Conservation (phyloP, 805 yeast genomes). For the Cyberlindnera nakhonratchasimensis region DNA sequence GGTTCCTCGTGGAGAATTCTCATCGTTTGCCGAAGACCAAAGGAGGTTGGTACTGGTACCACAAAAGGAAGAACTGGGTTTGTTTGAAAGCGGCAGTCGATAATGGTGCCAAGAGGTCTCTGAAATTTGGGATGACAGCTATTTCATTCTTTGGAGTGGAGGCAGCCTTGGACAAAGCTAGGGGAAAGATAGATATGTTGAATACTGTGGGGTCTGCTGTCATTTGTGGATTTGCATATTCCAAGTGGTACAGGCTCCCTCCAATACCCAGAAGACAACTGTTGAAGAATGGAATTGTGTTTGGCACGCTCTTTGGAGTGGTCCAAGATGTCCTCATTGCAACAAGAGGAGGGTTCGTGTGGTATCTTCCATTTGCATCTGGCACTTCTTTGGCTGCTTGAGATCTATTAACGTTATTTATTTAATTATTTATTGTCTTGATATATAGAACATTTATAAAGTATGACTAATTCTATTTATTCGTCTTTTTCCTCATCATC, state of each 20-base stretch:
- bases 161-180: constrained; percentile 50
- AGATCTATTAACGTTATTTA: constrained; percentile 7
- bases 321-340: constrained; percentile 62
- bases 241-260: constrained; percentile 39
- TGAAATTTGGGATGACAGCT: constrained; percentile 42
- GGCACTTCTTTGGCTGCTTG: not conserved
- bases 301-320: constrained; percentile 62
- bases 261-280: constrained; percentile 40
- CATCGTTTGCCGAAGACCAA: constrained; percentile 74
- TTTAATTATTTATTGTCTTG: constrained; percentile 6
- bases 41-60: constrained; percentile 88
- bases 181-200: constrained; percentile 55
- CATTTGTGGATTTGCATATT: constrained; percentile 49
- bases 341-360: constrained; percentile 56
- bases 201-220: constrained; percentile 61
- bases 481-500: constrained; percentile 33
- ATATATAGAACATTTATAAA: too few species aligned
- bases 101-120: constrained; percentile 42
- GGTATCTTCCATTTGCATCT: constrained; percentile 42
- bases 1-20: constrained; percentile 74
- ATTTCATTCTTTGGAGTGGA: constrained; percentile 57
- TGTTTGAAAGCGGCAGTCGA: constrained; percentile 55
- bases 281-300: constrained; percentile 47
- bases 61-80: constrained; percentile 76
- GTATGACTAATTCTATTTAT: constrained; percentile 6